A percentile compares a stretch with the other conserved stretches of the same genome.
Evolutionary conservation across 2,329 filamentous ascomycete genomes (phyloP).

Genomic region (Thelonectria blattea): DNA sequence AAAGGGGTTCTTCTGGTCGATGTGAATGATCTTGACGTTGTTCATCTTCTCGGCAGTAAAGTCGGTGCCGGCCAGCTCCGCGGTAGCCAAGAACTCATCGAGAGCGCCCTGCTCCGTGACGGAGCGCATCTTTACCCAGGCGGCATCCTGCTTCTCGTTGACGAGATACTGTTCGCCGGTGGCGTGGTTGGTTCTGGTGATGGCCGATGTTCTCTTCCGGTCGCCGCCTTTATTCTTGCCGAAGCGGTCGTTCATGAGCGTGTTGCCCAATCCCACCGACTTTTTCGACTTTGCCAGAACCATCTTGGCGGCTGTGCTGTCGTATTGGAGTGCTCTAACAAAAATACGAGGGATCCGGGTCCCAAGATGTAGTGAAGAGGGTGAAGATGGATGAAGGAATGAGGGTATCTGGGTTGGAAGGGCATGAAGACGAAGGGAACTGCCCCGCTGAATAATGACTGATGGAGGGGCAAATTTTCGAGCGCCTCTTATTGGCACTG

Average conservation of each 20-base stretch:
- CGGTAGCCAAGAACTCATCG: constrained; percentile 95
- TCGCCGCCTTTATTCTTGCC: constrained; percentile 88
- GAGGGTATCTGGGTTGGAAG: constrained; percentile 26
- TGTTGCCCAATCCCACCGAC: constrained; percentile 91
- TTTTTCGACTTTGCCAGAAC: constrained; percentile 88
- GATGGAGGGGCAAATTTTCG: constrained; percentile 58
- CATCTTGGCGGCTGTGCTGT: constrained; percentile 50
- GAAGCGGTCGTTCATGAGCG: constrained; percentile 98
- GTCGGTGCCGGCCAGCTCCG: constrained; percentile 95
- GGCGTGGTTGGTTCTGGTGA: constrained; percentile 74
- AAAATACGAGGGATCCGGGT: constrained; percentile 22
- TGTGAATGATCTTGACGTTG: constrained; percentile 98
- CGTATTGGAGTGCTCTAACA: neutral
- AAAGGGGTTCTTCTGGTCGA: constrained; percentile 94
- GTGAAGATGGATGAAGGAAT: constrained; percentile 22
- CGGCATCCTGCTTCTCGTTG: constrained; percentile 86
- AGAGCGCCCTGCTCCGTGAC: constrained; percentile 96
- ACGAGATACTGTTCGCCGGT: constrained; percentile 92
- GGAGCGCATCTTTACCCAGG: constrained; percentile 99
- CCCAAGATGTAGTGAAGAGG: constrained; percentile 19
- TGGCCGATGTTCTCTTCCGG: constrained; percentile 70
- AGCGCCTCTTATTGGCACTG: constrained; percentile 37
- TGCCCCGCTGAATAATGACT: constrained; percentile 49
- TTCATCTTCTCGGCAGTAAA: constrained; percentile 99
- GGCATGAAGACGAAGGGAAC: constrained; percentile 25